These are phyloP conservation scores for Penicillium diatomitis DNA, from an alignment of 495 filamentous ascomycete genomes.

Conservation along the genomic window DNA sequence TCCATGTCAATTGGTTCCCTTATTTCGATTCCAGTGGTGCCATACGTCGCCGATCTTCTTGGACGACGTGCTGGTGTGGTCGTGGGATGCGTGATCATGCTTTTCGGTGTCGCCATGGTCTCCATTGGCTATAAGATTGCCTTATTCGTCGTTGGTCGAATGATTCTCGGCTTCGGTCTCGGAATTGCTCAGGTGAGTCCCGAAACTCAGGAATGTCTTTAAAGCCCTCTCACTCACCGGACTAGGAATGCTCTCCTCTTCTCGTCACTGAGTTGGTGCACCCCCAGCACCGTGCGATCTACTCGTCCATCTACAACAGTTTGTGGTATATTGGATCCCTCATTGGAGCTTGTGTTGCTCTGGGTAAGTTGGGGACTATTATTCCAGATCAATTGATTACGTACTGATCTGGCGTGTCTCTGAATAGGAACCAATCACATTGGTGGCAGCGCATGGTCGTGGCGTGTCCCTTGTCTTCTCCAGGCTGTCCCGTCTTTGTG, in stretches of 20 bases:
- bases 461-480: constrained; percentile 37
- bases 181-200: constrained; percentile 40
- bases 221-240: no score
- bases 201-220: no score
- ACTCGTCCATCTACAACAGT: constrained; percentile 58
- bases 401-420: constrained; percentile 29
- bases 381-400: constrained; percentile 20
- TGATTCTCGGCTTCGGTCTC: constrained; percentile 53
- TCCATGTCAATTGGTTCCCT: constrained; percentile 61
- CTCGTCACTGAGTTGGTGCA: constrained; percentile 57
- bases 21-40: constrained; percentile 54
- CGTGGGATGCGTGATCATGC: constrained; percentile 56
- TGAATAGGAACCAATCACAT: constrained; percentile 28
- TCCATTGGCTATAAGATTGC: constrained; percentile 34
- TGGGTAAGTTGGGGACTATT: constrained; percentile 11
- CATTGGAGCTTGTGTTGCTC: constrained; percentile 17
- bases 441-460: constrained; percentile 32
- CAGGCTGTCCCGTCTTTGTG: constrained; percentile 33
- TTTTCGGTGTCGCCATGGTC: constrained; percentile 59
- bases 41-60: constrained; percentile 50
- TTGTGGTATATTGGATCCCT: constrained; percentile 44
- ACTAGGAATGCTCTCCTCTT: constrained; percentile 51
- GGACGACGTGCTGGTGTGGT: constrained; percentile 54
- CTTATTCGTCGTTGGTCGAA: constrained; percentile 48
- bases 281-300: constrained; percentile 56